phyloP scores from a whole-genome alignment of 768 basidiomycete species.

The Boletus bicolor region DNA sequence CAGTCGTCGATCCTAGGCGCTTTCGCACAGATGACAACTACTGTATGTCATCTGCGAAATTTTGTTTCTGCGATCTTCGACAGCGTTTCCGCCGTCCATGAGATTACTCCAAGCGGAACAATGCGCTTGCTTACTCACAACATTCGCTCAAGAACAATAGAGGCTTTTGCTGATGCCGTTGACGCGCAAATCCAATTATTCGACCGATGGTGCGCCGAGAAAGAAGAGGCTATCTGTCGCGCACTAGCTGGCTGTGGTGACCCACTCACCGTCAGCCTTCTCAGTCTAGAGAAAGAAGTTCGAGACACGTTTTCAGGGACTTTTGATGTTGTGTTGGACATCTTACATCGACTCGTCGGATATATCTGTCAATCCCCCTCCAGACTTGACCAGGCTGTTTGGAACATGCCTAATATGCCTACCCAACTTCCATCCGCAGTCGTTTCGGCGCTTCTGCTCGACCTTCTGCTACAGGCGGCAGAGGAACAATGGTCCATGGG shows the following conservation, averaged over 20 bases:
- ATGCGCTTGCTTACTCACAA: slow-evolving; percentile 23
- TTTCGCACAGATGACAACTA: slow-evolving; percentile 59
- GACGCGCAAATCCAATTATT: slow-evolving; percentile 56
- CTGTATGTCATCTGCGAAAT: slow-evolving; percentile 56
- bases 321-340: slow-evolving; percentile 53
- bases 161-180: slow-evolving; percentile 79
- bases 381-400: slow-evolving; percentile 32
- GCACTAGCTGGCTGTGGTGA: slow-evolving; percentile 48
- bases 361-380: slow-evolving; percentile 30
- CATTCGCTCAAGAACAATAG: slow-evolving; percentile 55
- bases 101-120: slow-evolving; percentile 23
- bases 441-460: slow-evolving; percentile 56
- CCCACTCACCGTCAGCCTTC: slow-evolving; percentile 54
- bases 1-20: slow-evolving; percentile 62
- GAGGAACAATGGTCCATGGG: slow-evolving; percentile 60
- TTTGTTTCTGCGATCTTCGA: slow-evolving; percentile 54
- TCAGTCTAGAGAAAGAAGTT: slow-evolving; percentile 59
- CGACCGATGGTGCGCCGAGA: slow-evolving; percentile 65
- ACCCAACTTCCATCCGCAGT: slow-evolving; percentile 46
- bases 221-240: slow-evolving; percentile 65
- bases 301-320: slow-evolving; percentile 54
- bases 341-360: slow-evolving; percentile 38
- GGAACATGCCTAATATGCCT: slow-evolving; percentile 41
- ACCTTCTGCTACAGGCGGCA: slow-evolving; percentile 54
- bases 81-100: slow-evolving; percentile 16